A percentile compares a stretch with the other conserved stretches of the same genome.
Evolutionary conservation across 345 rosid genomes (phyloP).

Genomic region (Gossypium ekmanianum): DNA sequence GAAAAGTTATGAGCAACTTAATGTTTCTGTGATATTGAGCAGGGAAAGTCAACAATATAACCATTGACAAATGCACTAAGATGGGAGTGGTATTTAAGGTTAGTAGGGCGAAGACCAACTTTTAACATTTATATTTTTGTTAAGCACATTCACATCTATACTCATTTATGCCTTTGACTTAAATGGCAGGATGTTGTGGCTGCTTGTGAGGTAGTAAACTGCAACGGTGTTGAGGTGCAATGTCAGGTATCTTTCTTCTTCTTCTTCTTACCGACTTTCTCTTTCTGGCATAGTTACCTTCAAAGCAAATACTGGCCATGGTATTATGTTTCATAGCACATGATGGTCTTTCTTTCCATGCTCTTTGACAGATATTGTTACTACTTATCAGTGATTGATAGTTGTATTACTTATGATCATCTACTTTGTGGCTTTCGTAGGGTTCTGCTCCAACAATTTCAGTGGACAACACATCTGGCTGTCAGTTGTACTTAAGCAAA

Average conservation of each 20-base stretch:
- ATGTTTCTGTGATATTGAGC: conserved; percentile 27
- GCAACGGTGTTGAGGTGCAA: conserved; percentile 91
- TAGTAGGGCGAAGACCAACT: conserved; percentile 30
- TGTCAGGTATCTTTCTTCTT: conserved; percentile 69
- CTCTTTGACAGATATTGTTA: neutral
- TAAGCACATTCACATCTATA: conserved; percentile 1
- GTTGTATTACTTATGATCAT: neutral
- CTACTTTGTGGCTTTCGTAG: conserved; percentile 34
- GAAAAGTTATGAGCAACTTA: conserved; percentile 11
- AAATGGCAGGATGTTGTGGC: conserved; percentile 88
- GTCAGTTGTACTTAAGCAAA: conserved; percentile 82
- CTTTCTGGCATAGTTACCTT: neutral
- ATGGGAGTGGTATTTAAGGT: conserved; percentile 89
- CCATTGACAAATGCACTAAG: conserved; percentile 92
- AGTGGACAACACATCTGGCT: conserved; percentile 88
- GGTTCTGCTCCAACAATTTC: conserved; percentile 95
- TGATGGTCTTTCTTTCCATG: neutral
- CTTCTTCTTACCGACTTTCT: neutral
- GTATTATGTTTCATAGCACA: neutral
- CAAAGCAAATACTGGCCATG: neutral
- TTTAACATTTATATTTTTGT: neutral
- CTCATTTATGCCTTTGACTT: conserved; percentile 20
- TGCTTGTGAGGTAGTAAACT: conserved; percentile 94
- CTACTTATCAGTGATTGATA: neutral
- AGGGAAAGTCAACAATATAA: conserved; percentile 98